phyloP scores from a whole-genome alignment of 2,329 filamentous ascomycete genomes.

The Alternaria arbusti region DNA sequence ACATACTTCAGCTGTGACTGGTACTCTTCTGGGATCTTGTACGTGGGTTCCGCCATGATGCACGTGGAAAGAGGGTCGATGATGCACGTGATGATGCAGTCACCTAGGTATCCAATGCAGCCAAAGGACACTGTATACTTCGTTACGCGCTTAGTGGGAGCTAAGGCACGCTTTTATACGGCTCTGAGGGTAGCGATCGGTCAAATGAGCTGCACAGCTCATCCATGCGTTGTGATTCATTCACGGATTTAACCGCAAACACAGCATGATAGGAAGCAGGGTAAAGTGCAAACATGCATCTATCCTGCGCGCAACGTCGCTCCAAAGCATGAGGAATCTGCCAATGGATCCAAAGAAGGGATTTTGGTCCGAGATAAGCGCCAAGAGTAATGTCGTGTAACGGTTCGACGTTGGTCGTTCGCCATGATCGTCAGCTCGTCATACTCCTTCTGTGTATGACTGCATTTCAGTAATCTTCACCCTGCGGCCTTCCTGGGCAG shows the following conservation, averaged over 20 bases:
- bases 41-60: slow-evolving; percentile 2
- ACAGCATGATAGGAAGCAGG: not conserved
- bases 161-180: not conserved
- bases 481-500: not conserved
- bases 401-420: not conserved
- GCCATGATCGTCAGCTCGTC: not conserved
- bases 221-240: not conserved
- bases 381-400: not conserved
- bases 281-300: not conserved
- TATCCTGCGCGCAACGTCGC: not conserved
- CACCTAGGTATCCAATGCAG: no score
- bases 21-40: slow-evolving; percentile 23
- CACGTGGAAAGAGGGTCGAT: not conserved
- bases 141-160: not conserved
- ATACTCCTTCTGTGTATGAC: not conserved
- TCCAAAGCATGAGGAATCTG: not conserved
- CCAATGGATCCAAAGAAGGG: not conserved
- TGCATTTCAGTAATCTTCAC: not conserved
- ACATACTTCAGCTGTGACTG: slow-evolving; percentile 19
- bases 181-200: not conserved
- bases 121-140: no score
- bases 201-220: not conserved
- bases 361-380: not conserved
- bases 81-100: not conserved
- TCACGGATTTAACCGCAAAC: not conserved